These are phyloP conservation scores for Ottelia alismoides DNA, from an alignment of 106 monocot genomes.

Conservation along the genomic window DNA sequence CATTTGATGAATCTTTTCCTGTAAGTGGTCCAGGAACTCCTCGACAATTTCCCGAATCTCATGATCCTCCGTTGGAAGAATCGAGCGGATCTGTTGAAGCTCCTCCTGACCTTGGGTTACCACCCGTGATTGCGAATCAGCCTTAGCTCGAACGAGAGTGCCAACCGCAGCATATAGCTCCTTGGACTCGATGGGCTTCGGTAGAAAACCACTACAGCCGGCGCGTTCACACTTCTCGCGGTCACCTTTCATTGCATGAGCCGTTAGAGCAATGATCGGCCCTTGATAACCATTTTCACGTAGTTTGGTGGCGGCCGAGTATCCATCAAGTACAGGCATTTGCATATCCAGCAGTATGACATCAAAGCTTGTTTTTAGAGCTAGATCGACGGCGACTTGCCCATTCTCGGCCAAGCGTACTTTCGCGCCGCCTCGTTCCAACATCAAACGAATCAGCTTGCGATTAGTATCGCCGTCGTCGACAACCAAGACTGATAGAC, in stretches of 20 bases:
- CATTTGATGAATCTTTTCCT: too few species aligned
- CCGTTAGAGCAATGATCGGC: not conserved
- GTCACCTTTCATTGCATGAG: not conserved
- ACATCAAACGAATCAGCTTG: not conserved
- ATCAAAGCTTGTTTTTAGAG: not conserved
- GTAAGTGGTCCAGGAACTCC: too few species aligned
- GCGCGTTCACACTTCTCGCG: not conserved
- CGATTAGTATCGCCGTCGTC: not conserved
- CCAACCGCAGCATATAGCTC: too few species aligned
- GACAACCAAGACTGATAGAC: not conserved
- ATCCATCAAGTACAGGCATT: not conserved
- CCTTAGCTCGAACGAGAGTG: too few species aligned
- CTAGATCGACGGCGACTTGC: not conserved
- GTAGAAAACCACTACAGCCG: not conserved
- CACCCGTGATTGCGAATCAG: too few species aligned
- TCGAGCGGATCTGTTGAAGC: too few species aligned
- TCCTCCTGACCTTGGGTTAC: too few species aligned
- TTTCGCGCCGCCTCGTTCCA: not conserved
- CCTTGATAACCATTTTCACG: not conserved
- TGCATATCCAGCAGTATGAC: not conserved
- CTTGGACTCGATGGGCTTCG: not conserved
- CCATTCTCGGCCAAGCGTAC: not conserved
- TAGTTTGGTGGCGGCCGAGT: not conserved
- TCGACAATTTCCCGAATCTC: too few species aligned
- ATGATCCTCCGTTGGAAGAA: too few species aligned